phyloP scores from a whole-genome alignment of 805 yeast species.

The Schizosaccharomyces lindneri region DNA sequence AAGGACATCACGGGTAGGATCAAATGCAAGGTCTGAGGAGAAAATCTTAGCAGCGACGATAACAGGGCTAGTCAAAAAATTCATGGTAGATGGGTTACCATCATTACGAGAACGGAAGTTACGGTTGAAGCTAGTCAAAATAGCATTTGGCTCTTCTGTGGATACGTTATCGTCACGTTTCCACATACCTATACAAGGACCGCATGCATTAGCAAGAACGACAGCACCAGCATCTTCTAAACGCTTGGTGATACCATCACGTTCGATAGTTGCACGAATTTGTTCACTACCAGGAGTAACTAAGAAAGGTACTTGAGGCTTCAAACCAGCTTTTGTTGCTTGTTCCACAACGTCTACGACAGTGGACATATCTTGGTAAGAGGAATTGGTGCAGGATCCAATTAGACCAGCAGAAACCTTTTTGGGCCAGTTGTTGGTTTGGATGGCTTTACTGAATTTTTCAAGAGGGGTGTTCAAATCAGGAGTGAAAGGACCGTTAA shows the following conservation, averaged over 20 bases:
- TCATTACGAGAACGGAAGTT: slow-evolving; percentile 95
- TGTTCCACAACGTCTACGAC: slow-evolving; percentile 79
- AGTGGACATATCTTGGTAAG: slow-evolving; percentile 95
- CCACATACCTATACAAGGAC: slow-evolving; percentile 99
- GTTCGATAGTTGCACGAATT: slow-evolving; percentile 90
- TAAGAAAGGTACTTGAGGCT: slow-evolving; percentile 73
- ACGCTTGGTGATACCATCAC: slow-evolving; percentile 78
- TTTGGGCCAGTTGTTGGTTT: slow-evolving; percentile 73
- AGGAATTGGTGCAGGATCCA: slow-evolving; percentile 96
- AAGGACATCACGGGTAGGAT: slow-evolving; percentile 79
- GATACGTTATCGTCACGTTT: slow-evolving; percentile 33
- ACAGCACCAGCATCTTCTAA: slow-evolving; percentile 82
- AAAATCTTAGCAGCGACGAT: slow-evolving; percentile 85
- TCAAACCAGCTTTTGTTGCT: slow-evolving; percentile 75
- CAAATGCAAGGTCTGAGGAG: slow-evolving; percentile 88
- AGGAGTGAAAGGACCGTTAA: slow-evolving; percentile 96
- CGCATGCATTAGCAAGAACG: slow-evolving; percentile 93
- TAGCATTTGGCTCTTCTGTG: slow-evolving; percentile 56
- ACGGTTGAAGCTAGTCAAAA: slow-evolving; percentile 92
- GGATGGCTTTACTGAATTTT: slow-evolving; percentile 59
- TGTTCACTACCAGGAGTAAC: slow-evolving; percentile 98
- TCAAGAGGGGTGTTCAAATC: slow-evolving; percentile 92
- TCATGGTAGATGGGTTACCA: slow-evolving; percentile 93
- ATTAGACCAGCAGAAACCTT: slow-evolving; percentile 84
- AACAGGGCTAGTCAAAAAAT: slow-evolving; percentile 88